Conservation (phyloP, 208 protist species). For the Leishmania turanica region DNA sequence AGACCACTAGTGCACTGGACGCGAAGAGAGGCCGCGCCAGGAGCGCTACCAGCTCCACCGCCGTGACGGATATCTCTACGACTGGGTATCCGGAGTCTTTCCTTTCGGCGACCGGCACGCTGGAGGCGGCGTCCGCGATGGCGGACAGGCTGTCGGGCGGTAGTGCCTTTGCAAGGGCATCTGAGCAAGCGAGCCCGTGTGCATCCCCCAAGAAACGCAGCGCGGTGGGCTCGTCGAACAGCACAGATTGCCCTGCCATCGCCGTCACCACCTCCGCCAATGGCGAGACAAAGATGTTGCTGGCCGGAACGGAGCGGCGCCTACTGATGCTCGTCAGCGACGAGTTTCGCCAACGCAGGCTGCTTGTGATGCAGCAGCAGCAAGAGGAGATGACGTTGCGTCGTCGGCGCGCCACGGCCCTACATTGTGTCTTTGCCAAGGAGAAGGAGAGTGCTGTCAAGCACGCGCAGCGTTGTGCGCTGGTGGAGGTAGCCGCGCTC, state of each 20-base stretch:
- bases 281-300: background rate
- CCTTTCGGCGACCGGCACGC: background rate
- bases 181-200: background rate
- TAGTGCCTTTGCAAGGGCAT: background rate
- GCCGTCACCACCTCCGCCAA: background rate
- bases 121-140: background rate
- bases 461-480: slow-evolving; percentile 10
- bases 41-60: background rate
- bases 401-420: slow-evolving; percentile 18
- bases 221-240: background rate
- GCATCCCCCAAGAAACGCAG: background rate
- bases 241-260: background rate
- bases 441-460: slow-evolving; percentile 23
- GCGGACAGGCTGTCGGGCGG: background rate
- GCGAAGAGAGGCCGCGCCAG: background rate
- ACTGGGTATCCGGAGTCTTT: background rate
- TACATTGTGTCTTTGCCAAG: slow-evolving; percentile 17
- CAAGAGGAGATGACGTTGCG: slow-evolving; percentile 25
- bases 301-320: background rate
- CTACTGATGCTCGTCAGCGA: slow-evolving; percentile 9
- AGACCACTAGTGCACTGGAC: background rate
- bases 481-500: slow-evolving; percentile 22
- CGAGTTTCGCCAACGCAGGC: slow-evolving; percentile 15
- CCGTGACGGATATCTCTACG: background rate
- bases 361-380: slow-evolving; percentile 20